phyloP scores from a whole-genome alignment of 2,329 filamentous ascomycete genomes.

The Gyromitra esculenta region DNA sequence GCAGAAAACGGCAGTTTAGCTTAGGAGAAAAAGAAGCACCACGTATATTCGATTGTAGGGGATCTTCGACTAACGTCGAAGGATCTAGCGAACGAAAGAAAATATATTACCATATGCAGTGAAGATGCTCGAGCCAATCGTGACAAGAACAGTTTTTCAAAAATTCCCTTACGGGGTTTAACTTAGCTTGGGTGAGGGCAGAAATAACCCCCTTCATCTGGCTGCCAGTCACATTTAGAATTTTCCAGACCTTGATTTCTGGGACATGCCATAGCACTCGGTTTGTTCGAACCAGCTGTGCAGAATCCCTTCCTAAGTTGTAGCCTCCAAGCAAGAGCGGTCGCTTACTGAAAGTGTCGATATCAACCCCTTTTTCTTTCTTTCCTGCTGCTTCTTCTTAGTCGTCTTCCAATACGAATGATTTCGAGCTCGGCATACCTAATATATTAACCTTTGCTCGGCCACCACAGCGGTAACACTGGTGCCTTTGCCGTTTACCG shows the following conservation, averaged over 20 bases:
- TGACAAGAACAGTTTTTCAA: neutral
- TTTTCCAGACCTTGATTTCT: neutral
- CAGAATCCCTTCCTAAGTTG: no score
- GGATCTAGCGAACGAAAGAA: neutral
- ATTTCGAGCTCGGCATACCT: no score
- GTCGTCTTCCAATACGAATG: no score
- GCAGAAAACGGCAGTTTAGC: no score
- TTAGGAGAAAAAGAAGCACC: neutral
- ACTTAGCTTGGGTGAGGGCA: neutral
- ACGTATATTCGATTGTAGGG: neutral
- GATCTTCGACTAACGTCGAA: neutral
- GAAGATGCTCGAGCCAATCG: neutral
- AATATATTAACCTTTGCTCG: no score
- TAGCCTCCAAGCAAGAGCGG: no score
- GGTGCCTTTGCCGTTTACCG: no score
- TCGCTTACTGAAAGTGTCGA: neutral
- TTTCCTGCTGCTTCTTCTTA: no score
- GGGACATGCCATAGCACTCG: slow-evolving; percentile 34
- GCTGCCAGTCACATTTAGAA: neutral
- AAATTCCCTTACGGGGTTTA: neutral
- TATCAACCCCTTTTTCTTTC: neutral
- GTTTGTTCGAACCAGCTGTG: neutral
- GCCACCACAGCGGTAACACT: no score
- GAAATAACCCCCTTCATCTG: neutral
- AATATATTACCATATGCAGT: neutral